phyloP scores from a whole-genome alignment of 257 asterid species.

The Ligustrum vulgare region DNA sequence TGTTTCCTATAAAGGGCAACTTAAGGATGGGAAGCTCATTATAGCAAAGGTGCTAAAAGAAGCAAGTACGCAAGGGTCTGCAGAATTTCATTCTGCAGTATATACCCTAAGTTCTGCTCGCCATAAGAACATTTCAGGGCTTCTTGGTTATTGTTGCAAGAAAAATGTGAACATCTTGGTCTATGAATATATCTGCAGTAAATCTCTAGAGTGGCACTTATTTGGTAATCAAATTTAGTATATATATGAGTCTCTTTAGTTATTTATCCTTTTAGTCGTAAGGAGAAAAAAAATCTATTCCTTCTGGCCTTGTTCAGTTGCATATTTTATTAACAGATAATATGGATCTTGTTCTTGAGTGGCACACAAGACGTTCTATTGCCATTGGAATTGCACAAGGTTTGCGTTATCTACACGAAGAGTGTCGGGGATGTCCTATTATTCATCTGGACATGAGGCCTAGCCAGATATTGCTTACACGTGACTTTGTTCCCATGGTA shows the following conservation, averaged over 20 bases:
- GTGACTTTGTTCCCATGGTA: constrained; percentile 70
- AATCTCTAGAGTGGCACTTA: constrained; percentile 74
- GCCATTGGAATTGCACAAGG: constrained; percentile 83
- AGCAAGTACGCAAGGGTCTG: constrained; percentile 43
- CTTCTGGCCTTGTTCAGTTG: neutral
- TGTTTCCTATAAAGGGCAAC: constrained; percentile 58
- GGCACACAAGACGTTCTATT: constrained; percentile 64
- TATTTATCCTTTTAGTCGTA: neutral
- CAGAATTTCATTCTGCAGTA: constrained; percentile 51
- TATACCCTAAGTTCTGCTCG: constrained; percentile 46
- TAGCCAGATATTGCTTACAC: constrained; percentile 59
- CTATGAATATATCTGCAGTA: constrained; percentile 58
- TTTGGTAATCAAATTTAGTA: constrained; percentile 44
- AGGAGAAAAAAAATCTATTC: neutral
- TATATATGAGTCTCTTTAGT: neutral
- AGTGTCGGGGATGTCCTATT: constrained; percentile 70
- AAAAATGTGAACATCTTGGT: constrained; percentile 53
- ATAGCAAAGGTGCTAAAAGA: constrained; percentile 61
- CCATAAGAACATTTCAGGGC: constrained; percentile 66
- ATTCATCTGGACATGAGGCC: constrained; percentile 63
- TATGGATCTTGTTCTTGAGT: constrained; percentile 42
- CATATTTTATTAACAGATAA: constrained; percentile 38
- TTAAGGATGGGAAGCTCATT: constrained; percentile 55
- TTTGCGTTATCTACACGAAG: constrained; percentile 68
- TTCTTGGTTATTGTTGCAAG: constrained; percentile 61